Percentiles rank a stretch among this genome's conserved stretches.
phyloP scores from a whole-genome alignment of 2,329 filamentous ascomycete species.

The Apiospora sp. region DNA sequence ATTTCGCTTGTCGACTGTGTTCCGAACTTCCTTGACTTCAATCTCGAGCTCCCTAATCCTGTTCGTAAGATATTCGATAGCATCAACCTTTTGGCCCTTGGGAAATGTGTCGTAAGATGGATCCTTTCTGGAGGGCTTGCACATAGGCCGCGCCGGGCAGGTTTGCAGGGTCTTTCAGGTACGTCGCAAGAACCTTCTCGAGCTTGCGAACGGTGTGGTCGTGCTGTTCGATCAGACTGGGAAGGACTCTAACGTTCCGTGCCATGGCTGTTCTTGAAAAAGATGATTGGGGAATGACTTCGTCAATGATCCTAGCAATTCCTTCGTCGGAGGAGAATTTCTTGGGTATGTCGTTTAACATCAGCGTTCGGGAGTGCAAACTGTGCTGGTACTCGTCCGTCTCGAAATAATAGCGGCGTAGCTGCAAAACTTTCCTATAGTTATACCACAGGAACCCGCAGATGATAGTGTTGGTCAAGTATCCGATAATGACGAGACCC shows the following conservation, averaged over 20 bases:
- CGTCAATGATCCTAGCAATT: slow-evolving; percentile 82
- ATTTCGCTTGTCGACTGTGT: slow-evolving; percentile 84
- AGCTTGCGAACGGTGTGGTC: slow-evolving; percentile 81
- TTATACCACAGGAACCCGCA: slow-evolving; percentile 89
- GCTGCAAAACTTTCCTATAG: slow-evolving; percentile 74
- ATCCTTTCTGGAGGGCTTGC: slow-evolving; percentile 84
- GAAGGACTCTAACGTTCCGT: slow-evolving; percentile 90
- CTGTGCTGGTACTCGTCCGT: slow-evolving; percentile 88
- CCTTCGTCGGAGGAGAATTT: slow-evolving; percentile 83
- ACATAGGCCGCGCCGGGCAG: slow-evolving; percentile 80
- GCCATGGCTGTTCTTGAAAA: slow-evolving; percentile 70
- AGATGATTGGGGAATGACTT: slow-evolving; percentile 59
- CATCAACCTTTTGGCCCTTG: slow-evolving; percentile 77
- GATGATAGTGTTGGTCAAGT: slow-evolving; percentile 76
- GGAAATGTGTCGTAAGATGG: slow-evolving; percentile 63
- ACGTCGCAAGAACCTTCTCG: slow-evolving; percentile 85
- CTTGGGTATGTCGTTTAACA: slow-evolving; percentile 78
- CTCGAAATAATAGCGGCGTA: slow-evolving; percentile 83
- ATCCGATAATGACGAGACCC: slow-evolving; percentile 67
- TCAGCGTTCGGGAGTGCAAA: slow-evolving; percentile 77
- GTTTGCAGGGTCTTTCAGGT: slow-evolving; percentile 85
- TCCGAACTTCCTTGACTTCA: slow-evolving; percentile 84
- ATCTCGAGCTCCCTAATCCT: slow-evolving; percentile 84
- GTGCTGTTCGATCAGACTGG: slow-evolving; percentile 84
- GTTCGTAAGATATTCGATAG: slow-evolving; percentile 92